Conservation (phyloP, 352 stramenopile genomes). For the Globisporangium megalacanthum region DNA sequence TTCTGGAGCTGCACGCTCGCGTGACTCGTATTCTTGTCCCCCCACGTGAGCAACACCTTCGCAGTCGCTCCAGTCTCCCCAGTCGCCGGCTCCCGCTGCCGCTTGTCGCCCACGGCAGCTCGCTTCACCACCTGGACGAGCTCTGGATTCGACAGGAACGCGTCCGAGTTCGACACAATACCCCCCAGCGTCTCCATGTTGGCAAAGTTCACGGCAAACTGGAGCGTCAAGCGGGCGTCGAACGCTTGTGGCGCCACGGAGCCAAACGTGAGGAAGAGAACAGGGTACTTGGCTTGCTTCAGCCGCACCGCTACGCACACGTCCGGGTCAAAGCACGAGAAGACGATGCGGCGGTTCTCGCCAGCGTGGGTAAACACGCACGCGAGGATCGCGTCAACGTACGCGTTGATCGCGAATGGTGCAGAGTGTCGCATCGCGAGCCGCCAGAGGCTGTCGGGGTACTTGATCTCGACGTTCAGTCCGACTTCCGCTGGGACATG, state of each 20-base stretch:
- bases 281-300: slow-evolving; percentile 71
- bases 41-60: slow-evolving; percentile 58
- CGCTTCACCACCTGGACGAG: slow-evolving; percentile 46
- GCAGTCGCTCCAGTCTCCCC: background rate
- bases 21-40: slow-evolving; percentile 76
- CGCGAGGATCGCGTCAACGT: slow-evolving; percentile 63
- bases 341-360: slow-evolving; percentile 57
- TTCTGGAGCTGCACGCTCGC: slow-evolving; percentile 68
- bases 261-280: slow-evolving; percentile 72
- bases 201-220: slow-evolving; percentile 52
- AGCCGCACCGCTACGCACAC: slow-evolving; percentile 58
- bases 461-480: slow-evolving; percentile 85
- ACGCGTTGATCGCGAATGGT: slow-evolving; percentile 68
- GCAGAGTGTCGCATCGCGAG: slow-evolving; percentile 33
- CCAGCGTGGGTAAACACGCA: slow-evolving; percentile 67
- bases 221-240: slow-evolving; percentile 55
- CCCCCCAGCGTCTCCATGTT: slow-evolving; percentile 64
- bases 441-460: slow-evolving; percentile 48
- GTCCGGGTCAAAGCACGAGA: slow-evolving; percentile 76
- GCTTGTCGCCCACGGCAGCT: background rate
- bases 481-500: slow-evolving; percentile 68
- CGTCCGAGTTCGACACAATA: slow-evolving; percentile 70
- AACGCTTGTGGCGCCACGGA: slow-evolving; percentile 34
- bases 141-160: slow-evolving; percentile 50
- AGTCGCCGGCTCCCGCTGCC: slow-evolving; percentile 12